Evolutionary conservation across 495 filamentous ascomycete species (phyloP), one percentile per base, ranked within the genome.

Genomic region (Aspergillus conjunctus): DNA sequence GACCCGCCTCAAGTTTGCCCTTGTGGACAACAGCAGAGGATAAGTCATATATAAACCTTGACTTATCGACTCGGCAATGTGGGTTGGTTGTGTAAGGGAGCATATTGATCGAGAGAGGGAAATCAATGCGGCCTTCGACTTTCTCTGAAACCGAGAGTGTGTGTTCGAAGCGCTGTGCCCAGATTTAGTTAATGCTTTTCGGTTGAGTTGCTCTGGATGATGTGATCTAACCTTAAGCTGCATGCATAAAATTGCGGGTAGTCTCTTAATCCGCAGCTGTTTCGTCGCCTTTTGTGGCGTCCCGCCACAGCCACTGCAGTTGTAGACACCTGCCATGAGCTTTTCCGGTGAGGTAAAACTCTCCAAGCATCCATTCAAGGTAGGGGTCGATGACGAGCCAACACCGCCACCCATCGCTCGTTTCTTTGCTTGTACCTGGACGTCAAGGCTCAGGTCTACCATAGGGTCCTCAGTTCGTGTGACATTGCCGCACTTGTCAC

Each of bases 191-290:
- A 14, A 32, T 22, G 20, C 39, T n/a, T 1, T n/a, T 53, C 46
- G 15, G 3, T n/a, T 22, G 31, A 17, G 58, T 41, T 41, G 59
- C 14, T 65, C 32, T 58, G 53, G 43, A 37, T 46, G 26, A 32
- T 5, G 58, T 75, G 43, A 49, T 2, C 12, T 73, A 7, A 92
- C 91, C 85, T 97, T 96, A 31, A 97, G 79, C 65, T 96, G 92
- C 71, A 97, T 92, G 56, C 89, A 89, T n/a, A 96, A 75, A 21
- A 96, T 91, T 22, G 91, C 90, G 0, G 92, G 91, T 37, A 96
- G 77, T 60, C 84, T 83, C 68, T 88, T 88, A 55, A 97, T 88
- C 50, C 84, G 86, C 31, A 94, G 80, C 62, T 92, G 88, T 71
- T 94, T 91, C 21, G 85, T 89, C 2, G 90, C 91, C 58, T 88